Evolutionary conservation across 1,139 yeast species (phyloP), one percentile per base, ranked within the genome.

Genomic region (Sugiyamaella novakii): DNA sequence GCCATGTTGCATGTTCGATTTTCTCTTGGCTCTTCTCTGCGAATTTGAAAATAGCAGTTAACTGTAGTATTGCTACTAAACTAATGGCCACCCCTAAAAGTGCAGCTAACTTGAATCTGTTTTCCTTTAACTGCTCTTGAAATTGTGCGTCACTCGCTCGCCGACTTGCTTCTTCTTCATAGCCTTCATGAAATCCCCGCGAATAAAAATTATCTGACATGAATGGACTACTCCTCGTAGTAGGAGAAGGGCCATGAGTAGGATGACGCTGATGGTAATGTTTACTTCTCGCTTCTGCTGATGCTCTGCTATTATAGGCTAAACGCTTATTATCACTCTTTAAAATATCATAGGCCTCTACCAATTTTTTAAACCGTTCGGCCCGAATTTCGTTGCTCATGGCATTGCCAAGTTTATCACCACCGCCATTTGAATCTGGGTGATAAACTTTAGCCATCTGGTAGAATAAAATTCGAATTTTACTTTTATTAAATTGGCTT

Each of bases 391-490:
- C 55, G 4, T 43, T 41, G n/a, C 53, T 38, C 12, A 53, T 39
- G 12, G 47, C 51, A 7, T 33, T 47, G 17, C 51, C 51, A 33
- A 57, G 56, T 5, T 83, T 69, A n/a, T 7, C 3, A 21, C 27
- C 25, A 8, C 30, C 21, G 22, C 24, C 12, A 21, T 33, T 45
- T 6, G 37, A 25, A 68, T 92, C 98, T 0, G 98, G 98, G 61
- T 92, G 98, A 62, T 92, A 91, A 5, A 82, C 63, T 65, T 87
- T 88, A 12, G 94, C 92, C 49, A 82, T 76, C 49, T 77, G 74
- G 58, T 77, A 76, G 64, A 87, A 91, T 36, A 72, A 72, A 29
- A 66, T 56, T 62, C 84, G 83, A 50, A 91, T 64, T 19, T 66
- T 58, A 43, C 69, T 66, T 47, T 64, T 59, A 58, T 76, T 71